A percentile compares a stretch with the other conserved stretches of the same genome.
Evolutionary conservation across 1,139 yeast genomes (phyloP).

Genomic region (Suhomyces maxii): DNA sequence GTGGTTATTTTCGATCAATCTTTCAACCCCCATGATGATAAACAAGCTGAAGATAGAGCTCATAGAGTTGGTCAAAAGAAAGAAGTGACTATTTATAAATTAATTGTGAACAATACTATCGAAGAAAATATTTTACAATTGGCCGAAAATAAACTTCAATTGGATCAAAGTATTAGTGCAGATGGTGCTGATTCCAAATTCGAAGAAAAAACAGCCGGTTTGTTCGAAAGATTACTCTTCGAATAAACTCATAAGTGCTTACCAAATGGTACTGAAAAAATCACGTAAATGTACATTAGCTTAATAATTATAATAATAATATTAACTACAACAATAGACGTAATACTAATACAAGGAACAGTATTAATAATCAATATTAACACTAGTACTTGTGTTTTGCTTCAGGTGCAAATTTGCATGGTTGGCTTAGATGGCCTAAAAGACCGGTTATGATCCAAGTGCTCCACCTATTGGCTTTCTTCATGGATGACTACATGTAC

Average conservation of each 20-base stretch:
- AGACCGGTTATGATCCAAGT: too few relatives aligned
- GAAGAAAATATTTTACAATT: conserved; percentile 86
- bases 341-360: too few relatives aligned
- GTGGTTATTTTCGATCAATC: conserved; percentile 92
- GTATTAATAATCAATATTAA: too few relatives aligned
- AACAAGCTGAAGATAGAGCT: conserved; percentile 98
- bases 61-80: conserved; percentile 96
- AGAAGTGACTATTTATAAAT: conserved; percentile 77
- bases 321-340: too few relatives aligned
- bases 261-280: not conserved
- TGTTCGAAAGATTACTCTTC: conserved; percentile 53
- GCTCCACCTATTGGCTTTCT: too few relatives aligned
- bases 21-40: conserved; percentile 97
- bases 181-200: conserved; percentile 48
- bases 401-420: too few relatives aligned
- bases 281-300: not conserved
- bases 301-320: too few relatives aligned
- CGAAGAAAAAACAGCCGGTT: conserved; percentile 54
- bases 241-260: conserved; percentile 3
- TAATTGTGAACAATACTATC: conserved; percentile 73
- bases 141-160: conserved; percentile 87
- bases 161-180: conserved; percentile 68
- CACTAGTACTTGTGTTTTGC: too few relatives aligned
- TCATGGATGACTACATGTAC: too few relatives aligned
- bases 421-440: too few relatives aligned